Conservation (phyloP, 371 early-diverging fungal genomes). For the Sporodiniella umbellata region DNA sequence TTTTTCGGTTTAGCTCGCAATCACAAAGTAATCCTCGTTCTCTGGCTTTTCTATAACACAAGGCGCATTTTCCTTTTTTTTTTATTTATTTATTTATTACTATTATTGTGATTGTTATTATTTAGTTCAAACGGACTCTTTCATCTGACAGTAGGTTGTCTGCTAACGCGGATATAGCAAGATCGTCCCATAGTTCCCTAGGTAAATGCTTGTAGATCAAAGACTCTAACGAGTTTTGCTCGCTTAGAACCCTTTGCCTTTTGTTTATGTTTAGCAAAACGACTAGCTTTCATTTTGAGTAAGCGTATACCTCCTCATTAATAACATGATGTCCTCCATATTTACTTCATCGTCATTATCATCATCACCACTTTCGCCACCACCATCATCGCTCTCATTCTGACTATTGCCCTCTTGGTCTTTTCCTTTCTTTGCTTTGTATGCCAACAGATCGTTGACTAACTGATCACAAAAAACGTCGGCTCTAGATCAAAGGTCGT, state of each 20-base stretch:
- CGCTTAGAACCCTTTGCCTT: conserved; percentile 9
- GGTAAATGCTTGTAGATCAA: conserved; percentile 10
- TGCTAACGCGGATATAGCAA: conserved; percentile 8
- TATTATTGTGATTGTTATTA: not conserved
- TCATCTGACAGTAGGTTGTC: conserved; percentile 4
- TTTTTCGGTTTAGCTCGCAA: no score
- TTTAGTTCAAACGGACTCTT: not conserved
- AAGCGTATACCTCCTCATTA: conserved; percentile 20
- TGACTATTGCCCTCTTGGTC: not conserved
- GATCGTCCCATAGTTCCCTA: conserved; percentile 7
- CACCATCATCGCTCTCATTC: not conserved
- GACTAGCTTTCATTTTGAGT: not conserved
- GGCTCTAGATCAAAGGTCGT: not conserved
- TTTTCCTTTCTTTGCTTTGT: conserved; percentile 3
- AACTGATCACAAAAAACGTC: conserved; percentile 15
- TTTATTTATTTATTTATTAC: no score
- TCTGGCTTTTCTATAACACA: no score
- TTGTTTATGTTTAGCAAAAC: not conserved
- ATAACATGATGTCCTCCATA: conserved; percentile 11
- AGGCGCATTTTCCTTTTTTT: no score
- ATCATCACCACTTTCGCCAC: conserved; percentile 1
- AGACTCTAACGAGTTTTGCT: conserved; percentile 1
- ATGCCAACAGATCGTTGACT: conserved; percentile 1
- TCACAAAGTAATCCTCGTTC: no score
- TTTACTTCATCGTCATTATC: conserved; percentile 2